Percentiles rank a stretch among this genome's conserved stretches.
Conservation (phyloP, 441 rosid species). For the Arabidopsis lyrata region DNA sequence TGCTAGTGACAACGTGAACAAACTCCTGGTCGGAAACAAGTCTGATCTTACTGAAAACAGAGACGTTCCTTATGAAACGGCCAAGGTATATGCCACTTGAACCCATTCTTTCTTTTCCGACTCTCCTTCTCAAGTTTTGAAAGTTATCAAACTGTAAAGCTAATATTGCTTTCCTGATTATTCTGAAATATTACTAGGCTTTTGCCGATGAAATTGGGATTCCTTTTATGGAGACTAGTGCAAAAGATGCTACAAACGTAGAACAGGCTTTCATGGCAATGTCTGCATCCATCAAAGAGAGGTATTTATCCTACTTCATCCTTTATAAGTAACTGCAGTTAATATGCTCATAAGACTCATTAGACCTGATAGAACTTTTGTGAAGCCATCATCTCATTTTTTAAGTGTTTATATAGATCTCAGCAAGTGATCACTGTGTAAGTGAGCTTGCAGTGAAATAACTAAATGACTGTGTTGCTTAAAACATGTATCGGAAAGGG, state of each 20-base stretch:
- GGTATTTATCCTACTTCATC: constrained; percentile 40
- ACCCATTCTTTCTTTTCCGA: background rate
- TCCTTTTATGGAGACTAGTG: constrained; percentile 75
- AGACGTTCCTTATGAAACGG: constrained; percentile 65
- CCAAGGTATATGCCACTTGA: constrained; percentile 51
- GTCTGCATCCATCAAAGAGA: constrained; percentile 58
- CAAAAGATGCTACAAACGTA: constrained; percentile 61
- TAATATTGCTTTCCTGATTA: constrained; percentile 3
- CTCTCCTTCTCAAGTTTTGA: constrained; percentile 22
- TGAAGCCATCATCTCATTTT: constrained; percentile 13
- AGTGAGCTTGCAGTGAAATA: background rate
- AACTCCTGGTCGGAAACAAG: constrained; percentile 71
- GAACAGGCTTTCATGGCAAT: constrained; percentile 72
- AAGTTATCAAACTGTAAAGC: background rate
- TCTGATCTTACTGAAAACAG: constrained; percentile 59
- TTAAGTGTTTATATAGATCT: background rate
- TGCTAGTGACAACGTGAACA: constrained; percentile 69
- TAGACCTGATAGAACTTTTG: constrained; percentile 10
- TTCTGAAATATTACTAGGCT: constrained; percentile 40
- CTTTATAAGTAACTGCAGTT: background rate
- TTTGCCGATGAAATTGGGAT: constrained; percentile 69
- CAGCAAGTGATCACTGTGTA: constrained; percentile 2
- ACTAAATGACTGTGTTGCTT: constrained; percentile 3
- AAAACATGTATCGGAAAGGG: constrained; percentile 1
- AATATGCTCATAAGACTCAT: constrained; percentile 6